Evolutionary conservation across 2,329 filamentous ascomycete species (phyloP).

Genomic region (Cylindrodendrum hubeiense): DNA sequence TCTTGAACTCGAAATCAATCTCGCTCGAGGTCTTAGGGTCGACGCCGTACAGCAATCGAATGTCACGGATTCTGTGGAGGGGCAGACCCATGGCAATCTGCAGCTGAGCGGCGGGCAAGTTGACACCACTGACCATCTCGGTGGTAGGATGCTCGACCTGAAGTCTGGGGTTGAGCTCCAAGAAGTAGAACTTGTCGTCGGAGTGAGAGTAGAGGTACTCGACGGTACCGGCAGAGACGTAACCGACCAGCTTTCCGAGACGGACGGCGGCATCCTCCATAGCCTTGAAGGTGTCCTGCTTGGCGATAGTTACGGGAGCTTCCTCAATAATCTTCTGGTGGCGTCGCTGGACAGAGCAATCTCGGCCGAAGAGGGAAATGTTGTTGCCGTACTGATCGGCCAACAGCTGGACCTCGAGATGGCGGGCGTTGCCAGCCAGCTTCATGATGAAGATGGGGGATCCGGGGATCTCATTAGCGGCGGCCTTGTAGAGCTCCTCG

Average conservation of each 20-base stretch:
- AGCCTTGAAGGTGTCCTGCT: conserved; percentile 86
- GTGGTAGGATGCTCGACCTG: conserved; percentile 99
- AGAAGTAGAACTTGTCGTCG: conserved; percentile 99
- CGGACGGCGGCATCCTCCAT: conserved; percentile 98
- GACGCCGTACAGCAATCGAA: conserved; percentile 94
- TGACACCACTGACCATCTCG: conserved; percentile 99
- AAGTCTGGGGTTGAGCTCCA: conserved; percentile 98
- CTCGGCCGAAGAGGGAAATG: conserved; percentile 97
- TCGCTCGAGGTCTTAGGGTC: conserved; percentile 88
- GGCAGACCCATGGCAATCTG: conserved; percentile 99
- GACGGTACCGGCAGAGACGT: conserved; percentile 98
- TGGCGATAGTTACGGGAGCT: conserved; percentile 96
- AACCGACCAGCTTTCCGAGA: conserved; percentile 92
- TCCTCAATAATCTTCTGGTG: conserved; percentile 99
- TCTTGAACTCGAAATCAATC: conserved; percentile 97
- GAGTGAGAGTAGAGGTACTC: conserved; percentile 99
- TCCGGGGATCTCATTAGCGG: conserved; percentile 96
- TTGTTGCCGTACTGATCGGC: conserved; percentile 99
- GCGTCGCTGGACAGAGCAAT: conserved; percentile 97
- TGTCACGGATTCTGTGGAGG: conserved; percentile 94
- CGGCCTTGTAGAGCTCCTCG: conserved; percentile 89
- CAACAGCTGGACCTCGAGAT: conserved; percentile 96
- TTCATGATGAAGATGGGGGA: conserved; percentile 99
- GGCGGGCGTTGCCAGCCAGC: conserved; percentile 93
- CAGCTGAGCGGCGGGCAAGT: conserved; percentile 95